Base-by-base conservation (phyloP, 2,329 filamentous ascomycete species). In the Myriosclerotinia duriaeana region DNA sequence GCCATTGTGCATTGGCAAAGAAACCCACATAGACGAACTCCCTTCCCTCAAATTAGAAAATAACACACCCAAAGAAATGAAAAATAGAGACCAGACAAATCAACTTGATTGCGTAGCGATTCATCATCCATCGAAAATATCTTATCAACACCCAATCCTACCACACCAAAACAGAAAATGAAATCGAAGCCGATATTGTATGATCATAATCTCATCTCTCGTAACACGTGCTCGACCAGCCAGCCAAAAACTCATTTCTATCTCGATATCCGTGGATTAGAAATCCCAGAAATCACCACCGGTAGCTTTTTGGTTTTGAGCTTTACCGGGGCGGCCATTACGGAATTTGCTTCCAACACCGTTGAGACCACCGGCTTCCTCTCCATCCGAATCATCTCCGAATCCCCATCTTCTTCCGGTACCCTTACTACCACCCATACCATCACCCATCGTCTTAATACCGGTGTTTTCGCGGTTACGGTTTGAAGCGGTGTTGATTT, bases 371-470 rank as follows among this genome's bases (percentile, higher is more conserved):
- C 68, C 69, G n/a, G 69, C 72, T 58, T 75, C 79, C 34, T 79
- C 79, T 64, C 81, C 81, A 63, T 81, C 67, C 80, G 79, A 67
- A 80, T 81, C 11, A 81, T 82, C 83, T 22, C 83, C 83, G 69
- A 86, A 84, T 60, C 82, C 79, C 86, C 87, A 90, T 73, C 81
- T 77, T 44, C 73, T 67, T 5, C 72, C 70, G 17, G 68, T 48
- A 14, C 74, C 78, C 6, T 83, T 73, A 56, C 78, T 78, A 68
- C 81, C 83, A 70, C 83, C 81, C 44, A 80, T 90, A 64, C 89
- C 88, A 72, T 89, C 85, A 48, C 87, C 87, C 2, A 68, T 71
- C 53, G 69, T 70, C 8, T 64, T 71, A 53, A 75, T 75, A 20
- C 74, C 74, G 55, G 70, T 67, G 8, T 65, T 68, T 3, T 69